Conservation (phyloP, 306 rosid species). For the Delonix regia region DNA sequence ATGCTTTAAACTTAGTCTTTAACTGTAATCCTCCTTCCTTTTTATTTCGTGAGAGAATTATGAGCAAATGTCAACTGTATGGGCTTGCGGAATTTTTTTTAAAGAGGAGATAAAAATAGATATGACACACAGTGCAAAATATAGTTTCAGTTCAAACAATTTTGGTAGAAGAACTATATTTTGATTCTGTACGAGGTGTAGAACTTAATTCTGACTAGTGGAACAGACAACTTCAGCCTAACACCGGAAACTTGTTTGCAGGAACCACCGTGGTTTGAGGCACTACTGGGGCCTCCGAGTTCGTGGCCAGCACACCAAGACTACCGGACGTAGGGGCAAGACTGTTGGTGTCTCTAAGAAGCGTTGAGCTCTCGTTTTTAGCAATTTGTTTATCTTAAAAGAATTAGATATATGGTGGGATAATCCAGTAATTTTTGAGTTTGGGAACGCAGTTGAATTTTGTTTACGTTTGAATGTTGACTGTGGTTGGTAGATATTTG, state of each 20-base stretch:
- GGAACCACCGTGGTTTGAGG: constrained; percentile 30
- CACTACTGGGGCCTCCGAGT: constrained; percentile 73
- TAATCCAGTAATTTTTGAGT: constrained; percentile 1
- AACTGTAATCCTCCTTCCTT: no score
- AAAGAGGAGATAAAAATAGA: no score
- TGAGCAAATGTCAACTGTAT: no score
- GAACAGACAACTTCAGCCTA: neutral
- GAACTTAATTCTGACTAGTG: neutral
- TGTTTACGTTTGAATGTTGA: constrained; percentile 1
- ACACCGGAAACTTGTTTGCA: constrained; percentile 18
- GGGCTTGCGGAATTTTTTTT: no score
- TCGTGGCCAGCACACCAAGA: constrained; percentile 84
- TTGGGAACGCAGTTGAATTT: constrained; percentile 21
- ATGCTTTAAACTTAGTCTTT: no score
- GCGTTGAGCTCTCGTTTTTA: constrained; percentile 34
- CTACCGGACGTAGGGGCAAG: constrained; percentile 80
- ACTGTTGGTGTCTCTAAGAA: constrained; percentile 85
- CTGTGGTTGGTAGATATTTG: neutral
- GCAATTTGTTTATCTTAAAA: constrained; percentile 21
- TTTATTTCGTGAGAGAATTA: no score
- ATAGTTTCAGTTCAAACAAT: no score
- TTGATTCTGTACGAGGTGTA: neutral
- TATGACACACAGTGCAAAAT: no score
- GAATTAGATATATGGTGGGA: constrained; percentile 27
- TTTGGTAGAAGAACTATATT: neutral